A percentile compares a stretch with the other conserved stretches of the same genome.
Evolutionary conservation across 208 protist genomes (phyloP).

Genomic region (Trypanosoma platydactyli): DNA sequence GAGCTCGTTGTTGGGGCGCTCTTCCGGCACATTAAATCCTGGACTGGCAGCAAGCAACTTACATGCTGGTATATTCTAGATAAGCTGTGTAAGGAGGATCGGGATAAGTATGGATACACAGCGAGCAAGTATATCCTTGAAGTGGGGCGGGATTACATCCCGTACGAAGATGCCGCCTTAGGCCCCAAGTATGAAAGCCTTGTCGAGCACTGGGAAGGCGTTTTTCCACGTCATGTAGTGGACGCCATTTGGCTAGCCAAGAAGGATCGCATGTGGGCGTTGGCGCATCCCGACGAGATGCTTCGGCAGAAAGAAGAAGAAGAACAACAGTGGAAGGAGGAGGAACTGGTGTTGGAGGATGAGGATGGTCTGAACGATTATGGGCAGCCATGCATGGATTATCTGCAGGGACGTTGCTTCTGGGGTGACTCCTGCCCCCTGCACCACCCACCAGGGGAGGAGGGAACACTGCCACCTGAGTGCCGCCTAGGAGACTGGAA

Average conservation of each 20-base stretch:
- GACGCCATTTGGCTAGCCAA: conserved; percentile 85
- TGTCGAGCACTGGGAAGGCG: conserved; percentile 88
- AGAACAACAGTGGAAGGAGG: conserved; percentile 74
- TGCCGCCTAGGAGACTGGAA: conserved; percentile 92
- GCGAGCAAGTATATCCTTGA: conserved; percentile 88
- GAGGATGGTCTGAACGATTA: conserved; percentile 90
- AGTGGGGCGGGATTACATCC: conserved; percentile 87
- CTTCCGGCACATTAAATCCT: conserved; percentile 90
- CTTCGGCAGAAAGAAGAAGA: conserved; percentile 62
- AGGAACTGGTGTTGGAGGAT: conserved; percentile 76
- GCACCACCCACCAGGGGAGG: conserved; percentile 85
- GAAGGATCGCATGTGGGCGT: conserved; percentile 85
- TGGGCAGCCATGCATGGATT: conserved; percentile 91
- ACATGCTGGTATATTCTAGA: conserved; percentile 91
- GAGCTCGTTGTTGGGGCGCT: conserved; percentile 86
- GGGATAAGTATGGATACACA: conserved; percentile 83
- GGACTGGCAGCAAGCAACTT: conserved; percentile 81
- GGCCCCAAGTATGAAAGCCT: conserved; percentile 86
- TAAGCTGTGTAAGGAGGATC: conserved; percentile 87
- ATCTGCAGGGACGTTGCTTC: conserved; percentile 85
- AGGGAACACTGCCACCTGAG: conserved; percentile 82
- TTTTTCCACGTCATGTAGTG: conserved; percentile 87
- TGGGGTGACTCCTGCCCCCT: conserved; percentile 79
- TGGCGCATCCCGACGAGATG: conserved; percentile 71
- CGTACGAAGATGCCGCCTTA: conserved; percentile 81